Evolutionary conservation across 2,329 filamentous ascomycete genomes (phyloP), one percentile per base, ranked within the genome.

Genomic region (Lasiodiplodia sp.): DNA sequence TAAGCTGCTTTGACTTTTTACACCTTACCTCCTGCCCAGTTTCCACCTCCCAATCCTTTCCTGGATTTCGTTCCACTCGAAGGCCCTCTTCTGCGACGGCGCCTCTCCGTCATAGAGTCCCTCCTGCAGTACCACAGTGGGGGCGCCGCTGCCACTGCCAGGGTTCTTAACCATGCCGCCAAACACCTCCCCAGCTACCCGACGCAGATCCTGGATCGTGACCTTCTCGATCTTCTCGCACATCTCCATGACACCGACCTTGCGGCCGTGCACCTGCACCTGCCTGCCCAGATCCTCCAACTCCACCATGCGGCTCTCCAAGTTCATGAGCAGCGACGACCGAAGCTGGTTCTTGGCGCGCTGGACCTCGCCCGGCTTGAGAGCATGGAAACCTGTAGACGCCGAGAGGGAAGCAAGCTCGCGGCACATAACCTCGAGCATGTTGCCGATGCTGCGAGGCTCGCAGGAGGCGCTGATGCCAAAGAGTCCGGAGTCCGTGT

Each of bases 341-440:
- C 94, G 89, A 18, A 99, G 88, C 83, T 99, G 96, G 80, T 99
- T 99, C 87, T 99, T 99, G 21, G 96, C 96, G 62, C 96, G 90
- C 76, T 90, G 89, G 69, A 99, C 95, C 81, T 99, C 96, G 44
- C 84, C 86, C 2, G 88, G 82, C 73, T 91, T 88, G 11, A 99
- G 85, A 2, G 91, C 86, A 0, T 88, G 85, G 78, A 91, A 93
- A 34, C 94, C 94, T 0, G 85, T 87, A 67, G 94, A 91, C 31
- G 93, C 84, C 3, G 92, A 92, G 37, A 98, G 85, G 1, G 91
- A 85, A 69, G 91, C 89, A 56, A 98, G 87, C 80, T 97, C 93
- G 66, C 93, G 91, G 79, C 94, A 97, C 89, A 97, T 97, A 74
- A 97, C 93, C 75, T 97, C 93, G 23, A 99, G 88, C 93, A 97